Conservation (phyloP, 805 yeast genomes). For the Clavispora fructus region DNA sequence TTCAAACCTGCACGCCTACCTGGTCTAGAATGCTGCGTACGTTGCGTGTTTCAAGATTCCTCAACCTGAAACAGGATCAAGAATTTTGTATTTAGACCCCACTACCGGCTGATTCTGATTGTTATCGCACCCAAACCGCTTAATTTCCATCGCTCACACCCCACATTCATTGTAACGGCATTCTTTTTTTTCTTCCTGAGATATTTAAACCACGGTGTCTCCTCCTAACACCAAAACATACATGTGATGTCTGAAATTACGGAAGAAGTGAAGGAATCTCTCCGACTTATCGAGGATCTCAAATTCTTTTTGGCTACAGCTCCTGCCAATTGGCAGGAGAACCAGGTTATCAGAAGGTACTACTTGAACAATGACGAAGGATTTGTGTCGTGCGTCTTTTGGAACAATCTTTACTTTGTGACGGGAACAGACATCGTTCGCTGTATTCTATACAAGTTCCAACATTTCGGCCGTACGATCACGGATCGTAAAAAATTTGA, state of each 20-base stretch:
- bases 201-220: not conserved
- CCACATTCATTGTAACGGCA: not conserved
- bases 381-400: constrained; percentile 84
- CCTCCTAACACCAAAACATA: not conserved
- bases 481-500: constrained; percentile 89
- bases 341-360: constrained; percentile 81
- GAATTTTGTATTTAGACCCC: constrained; percentile 10
- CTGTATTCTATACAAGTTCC: constrained; percentile 81
- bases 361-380: constrained; percentile 85
- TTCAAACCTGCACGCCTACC: not conserved
- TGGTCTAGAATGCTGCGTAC: constrained; percentile 5
- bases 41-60: constrained; percentile 12
- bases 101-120: not conserved
- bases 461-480: constrained; percentile 82
- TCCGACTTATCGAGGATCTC: constrained; percentile 65
- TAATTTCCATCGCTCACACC: not conserved
- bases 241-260: constrained; percentile 8
- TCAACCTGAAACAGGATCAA: constrained; percentile 10
- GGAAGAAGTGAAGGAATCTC: constrained; percentile 37
- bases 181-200: not conserved
- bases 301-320: constrained; percentile 89
- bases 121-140: not conserved
- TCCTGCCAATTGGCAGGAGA: constrained; percentile 89
- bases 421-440: constrained; percentile 97
- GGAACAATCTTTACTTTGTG: constrained; percentile 85